Conservation (phyloP, 208 protist genomes). For the Zelonia costaricensis region DNA sequence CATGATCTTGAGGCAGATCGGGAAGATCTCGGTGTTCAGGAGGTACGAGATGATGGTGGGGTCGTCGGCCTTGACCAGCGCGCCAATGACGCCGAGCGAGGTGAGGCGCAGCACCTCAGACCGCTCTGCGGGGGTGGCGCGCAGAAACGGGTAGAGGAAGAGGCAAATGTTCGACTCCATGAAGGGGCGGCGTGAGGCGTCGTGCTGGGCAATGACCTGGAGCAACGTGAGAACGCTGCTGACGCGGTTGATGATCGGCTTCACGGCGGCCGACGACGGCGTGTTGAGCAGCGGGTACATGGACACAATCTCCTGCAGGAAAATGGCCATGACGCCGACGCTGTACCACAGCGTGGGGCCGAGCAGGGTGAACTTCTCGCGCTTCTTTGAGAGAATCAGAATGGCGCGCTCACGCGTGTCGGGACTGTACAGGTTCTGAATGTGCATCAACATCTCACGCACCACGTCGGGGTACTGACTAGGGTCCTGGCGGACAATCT, state of each 20-base stretch:
- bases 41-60: constrained; percentile 96
- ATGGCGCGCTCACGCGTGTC: constrained; percentile 93
- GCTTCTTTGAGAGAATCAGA: constrained; percentile 94
- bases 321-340: constrained; percentile 97
- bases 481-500: constrained; percentile 18
- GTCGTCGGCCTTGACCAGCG: constrained; percentile 96
- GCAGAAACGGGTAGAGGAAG: constrained; percentile 99
- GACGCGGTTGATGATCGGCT: constrained; percentile 92
- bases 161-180: constrained; percentile 99
- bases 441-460: constrained; percentile 34
- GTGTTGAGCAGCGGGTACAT: constrained; percentile 97
- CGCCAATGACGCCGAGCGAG: constrained; percentile 98
- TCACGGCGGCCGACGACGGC: constrained; percentile 46
- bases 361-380: constrained; percentile 93
- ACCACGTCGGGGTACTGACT: constrained; percentile 28
- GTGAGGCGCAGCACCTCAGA: constrained; percentile 98
- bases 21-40: constrained; percentile 99
- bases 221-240: constrained; percentile 99
- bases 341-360: constrained; percentile 98
- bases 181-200: constrained; percentile 96
- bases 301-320: constrained; percentile 98
- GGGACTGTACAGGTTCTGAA: constrained; percentile 69
- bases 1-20: constrained; percentile 99
- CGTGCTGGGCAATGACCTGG: constrained; percentile 98
- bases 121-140: constrained; percentile 93